phyloP scores from a whole-genome alignment of 768 basidiomycete species.

The Lactifluus pinguis region DNA sequence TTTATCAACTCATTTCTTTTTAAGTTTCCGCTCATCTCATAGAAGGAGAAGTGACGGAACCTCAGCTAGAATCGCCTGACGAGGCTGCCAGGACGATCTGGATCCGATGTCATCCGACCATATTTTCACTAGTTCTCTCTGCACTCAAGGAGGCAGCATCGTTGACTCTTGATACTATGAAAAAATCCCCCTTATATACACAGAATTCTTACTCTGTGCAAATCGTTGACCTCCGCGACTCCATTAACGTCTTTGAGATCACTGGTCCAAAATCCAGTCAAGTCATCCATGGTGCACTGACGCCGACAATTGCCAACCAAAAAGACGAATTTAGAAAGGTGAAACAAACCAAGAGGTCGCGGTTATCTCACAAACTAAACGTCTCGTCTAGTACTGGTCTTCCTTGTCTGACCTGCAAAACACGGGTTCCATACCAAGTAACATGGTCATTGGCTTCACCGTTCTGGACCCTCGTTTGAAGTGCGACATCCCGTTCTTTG shows the following conservation, averaged over 20 bases:
- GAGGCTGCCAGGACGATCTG: slow-evolving; percentile 45
- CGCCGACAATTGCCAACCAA: slow-evolving; percentile 27
- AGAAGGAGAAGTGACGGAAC: slow-evolving; percentile 24
- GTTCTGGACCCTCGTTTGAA: slow-evolving; percentile 82
- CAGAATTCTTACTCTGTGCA: slow-evolving; percentile 38
- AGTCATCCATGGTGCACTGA: slow-evolving; percentile 37
- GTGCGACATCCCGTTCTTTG: slow-evolving; percentile 35
- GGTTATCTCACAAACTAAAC: background rate
- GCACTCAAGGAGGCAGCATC: slow-evolving; percentile 47
- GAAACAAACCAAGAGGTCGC: background rate
- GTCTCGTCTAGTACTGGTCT: slow-evolving; percentile 52
- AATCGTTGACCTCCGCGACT: slow-evolving; percentile 60
- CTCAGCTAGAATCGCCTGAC: slow-evolving; percentile 11
- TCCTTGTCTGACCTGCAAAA: slow-evolving; percentile 51
- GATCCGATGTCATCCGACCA: slow-evolving; percentile 73
- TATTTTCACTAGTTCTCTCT: slow-evolving; percentile 47
- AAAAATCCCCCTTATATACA: slow-evolving; percentile 21
- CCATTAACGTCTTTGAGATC: slow-evolving; percentile 78
- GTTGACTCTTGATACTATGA: slow-evolving; percentile 32
- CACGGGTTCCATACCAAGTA: slow-evolving; percentile 58
- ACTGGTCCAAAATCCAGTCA: slow-evolving; percentile 80
- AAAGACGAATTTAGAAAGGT: slow-evolving; percentile 56
- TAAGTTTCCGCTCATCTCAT: background rate
- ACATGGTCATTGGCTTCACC: slow-evolving; percentile 69
- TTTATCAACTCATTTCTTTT: background rate